Base-by-base conservation (phyloP, 1,139 yeast genomes). In the Ashbya aceris region DNA sequence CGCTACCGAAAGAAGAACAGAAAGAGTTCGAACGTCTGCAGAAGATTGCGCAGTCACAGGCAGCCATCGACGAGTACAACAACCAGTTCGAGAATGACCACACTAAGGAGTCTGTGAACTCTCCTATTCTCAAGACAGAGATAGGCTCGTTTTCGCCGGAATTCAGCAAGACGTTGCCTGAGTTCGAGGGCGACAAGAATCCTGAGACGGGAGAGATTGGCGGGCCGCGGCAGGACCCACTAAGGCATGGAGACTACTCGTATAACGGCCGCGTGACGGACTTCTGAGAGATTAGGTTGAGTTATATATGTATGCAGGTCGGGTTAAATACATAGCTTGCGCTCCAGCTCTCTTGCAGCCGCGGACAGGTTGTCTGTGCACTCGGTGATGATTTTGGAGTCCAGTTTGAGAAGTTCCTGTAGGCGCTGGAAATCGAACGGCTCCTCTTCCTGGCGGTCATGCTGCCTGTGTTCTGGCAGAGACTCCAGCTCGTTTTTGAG, bases 141-240 rank as follows among this genome's bases (percentile, higher is more conserved):
- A 73, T 79, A 37, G 85, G 84, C 2, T 69, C 74, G 8, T 74
- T 80, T 51, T 81, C 84, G 27, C 81, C 89, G 1, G 83, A 78
- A 48, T 77, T 71, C 51, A 73, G 80, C 60, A 78, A 81, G 61
- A 82, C 87, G 4, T 80, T 86, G 43, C 95, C 96, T 0, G 99
- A 93, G 54, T 91, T 91, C 57, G 96, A 89, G 63, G 99, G 99
- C 1, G 91, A 89, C 47, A 78, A 74, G 30, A 91, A 91, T 57
- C 99, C 99, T 0, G 73, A 71, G 45, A 89, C 97, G 1, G 98
- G 98, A 1, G 99, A 93, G 64, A 70, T 81, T 28, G 96, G 96
- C 33, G 99, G 98, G 0, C 99, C 99, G n/a, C 93, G 93, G 57
- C 97, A 91, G 62, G 97, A 93, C 56, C 99, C 99, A 1, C 70